Evolutionary conservation across 345 rosid genomes (phyloP), one percentile per base, ranked within the genome.

Genomic region (Populus pruinosa): DNA sequence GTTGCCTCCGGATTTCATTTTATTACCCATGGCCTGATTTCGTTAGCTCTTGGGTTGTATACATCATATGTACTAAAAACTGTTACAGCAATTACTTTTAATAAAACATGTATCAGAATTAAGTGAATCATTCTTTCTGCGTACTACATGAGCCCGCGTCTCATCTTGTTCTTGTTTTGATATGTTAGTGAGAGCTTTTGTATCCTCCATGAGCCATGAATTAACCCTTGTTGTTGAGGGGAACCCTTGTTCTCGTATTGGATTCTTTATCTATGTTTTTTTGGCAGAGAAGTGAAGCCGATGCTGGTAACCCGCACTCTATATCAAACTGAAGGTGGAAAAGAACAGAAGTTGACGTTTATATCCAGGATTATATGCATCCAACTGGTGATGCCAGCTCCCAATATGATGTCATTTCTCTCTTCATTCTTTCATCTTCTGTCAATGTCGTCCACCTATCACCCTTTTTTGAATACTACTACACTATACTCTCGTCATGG

Each of bases 401-500:
- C 53, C 63, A 4, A 16, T 20, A 31, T 36, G 5, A 12, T 77
- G 31, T 21, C 33, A 2, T 33, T 33, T 31, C 13, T 29, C 20
- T 8, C 8, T 10, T 31, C 43, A 0, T 35, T 31, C 35, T 61
- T 69, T 50, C 6, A 61, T 71, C 14, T 71, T 18, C 41, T 33
- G 67, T 36, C 50, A 69, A 5, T 39, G 66, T 64, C 56, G 53
- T 53, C 21, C 67, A 47, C 72, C 56, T 27, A 41, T 82, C 21
- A 70, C 17, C 31, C 69, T 74, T 82, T 78, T 55, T 12, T 12
- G 21, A 70, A 31, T 61, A 67, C 55, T 33, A 3, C 44, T 41
- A 71, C 66, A 64, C 49, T 35, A 21, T 62, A 10, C 83, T 78
- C 83, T 83, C 64, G 76, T 77, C 80, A 68, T 67, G 25, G 64